Evolutionary conservation across 1,284 basidiomycete genomes (phyloP).

Genomic region (Ceratobasidium theobromae): DNA sequence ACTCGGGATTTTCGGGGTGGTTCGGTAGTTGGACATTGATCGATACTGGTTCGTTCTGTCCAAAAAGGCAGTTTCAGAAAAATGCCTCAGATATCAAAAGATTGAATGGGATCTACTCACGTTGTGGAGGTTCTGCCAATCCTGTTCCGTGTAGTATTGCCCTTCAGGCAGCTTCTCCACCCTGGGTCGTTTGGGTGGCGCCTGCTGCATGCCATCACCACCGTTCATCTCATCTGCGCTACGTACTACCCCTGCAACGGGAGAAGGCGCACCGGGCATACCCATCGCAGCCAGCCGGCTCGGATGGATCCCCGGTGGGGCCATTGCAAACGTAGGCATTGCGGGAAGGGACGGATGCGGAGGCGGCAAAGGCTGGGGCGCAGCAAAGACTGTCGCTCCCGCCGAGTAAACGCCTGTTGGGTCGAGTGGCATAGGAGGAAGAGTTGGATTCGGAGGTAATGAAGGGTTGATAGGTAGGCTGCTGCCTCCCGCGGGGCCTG

Average conservation of each 20-base stretch:
- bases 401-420: slow-evolving; percentile 27
- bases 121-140: slow-evolving; percentile 88
- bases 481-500: slow-evolving; percentile 50
- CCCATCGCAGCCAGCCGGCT: slow-evolving; percentile 49
- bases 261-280: slow-evolving; percentile 38
- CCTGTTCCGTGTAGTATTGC: slow-evolving; percentile 66
- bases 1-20: slow-evolving; percentile 81
- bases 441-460: slow-evolving; percentile 29
- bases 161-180: slow-evolving; percentile 80
- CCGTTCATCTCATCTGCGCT: slow-evolving; percentile 79
- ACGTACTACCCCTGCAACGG: slow-evolving; percentile 66
- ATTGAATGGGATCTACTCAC: slow-evolving; percentile 46
- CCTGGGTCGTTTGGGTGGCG: slow-evolving; percentile 76
- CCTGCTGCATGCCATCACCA: slow-evolving; percentile 52
- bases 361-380: slow-evolving; percentile 52
- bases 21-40: slow-evolving; percentile 79
- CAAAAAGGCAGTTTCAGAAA: slow-evolving; percentile 26
- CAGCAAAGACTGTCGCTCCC: slow-evolving; percentile 28
- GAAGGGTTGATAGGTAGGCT: slow-evolving; percentile 31
- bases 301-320: slow-evolving; percentile 42
- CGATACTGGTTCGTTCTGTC: slow-evolving; percentile 71
- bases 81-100: background rate
- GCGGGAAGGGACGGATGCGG: slow-evolving; percentile 65
- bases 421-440: slow-evolving; percentile 54
- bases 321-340: slow-evolving; percentile 52